Evolutionary conservation across 2,329 filamentous ascomycete species (phyloP).

Genomic region (Fusarium solani-melongenae): DNA sequence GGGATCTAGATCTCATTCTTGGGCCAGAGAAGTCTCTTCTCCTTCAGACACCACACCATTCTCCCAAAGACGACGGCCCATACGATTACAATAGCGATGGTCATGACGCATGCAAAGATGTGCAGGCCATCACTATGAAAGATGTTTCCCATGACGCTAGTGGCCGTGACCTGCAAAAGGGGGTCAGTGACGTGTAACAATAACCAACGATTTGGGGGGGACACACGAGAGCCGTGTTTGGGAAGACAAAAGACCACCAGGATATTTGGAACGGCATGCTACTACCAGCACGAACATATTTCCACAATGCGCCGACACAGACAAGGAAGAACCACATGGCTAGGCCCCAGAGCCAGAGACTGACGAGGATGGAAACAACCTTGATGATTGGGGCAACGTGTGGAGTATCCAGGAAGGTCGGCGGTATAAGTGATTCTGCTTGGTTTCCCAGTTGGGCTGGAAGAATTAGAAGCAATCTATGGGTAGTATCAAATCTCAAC

Average conservation of each 20-base stretch:
- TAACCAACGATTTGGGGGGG: not conserved
- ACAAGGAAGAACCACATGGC: constrained; percentile 88
- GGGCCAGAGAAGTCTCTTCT: constrained; percentile 80
- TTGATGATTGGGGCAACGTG: constrained; percentile 58
- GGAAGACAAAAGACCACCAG: constrained; percentile 87
- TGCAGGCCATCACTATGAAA: constrained; percentile 70
- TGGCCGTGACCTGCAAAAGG: constrained; percentile 68
- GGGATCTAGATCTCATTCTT: constrained; percentile 58
- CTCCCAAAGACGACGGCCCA: constrained; percentile 76
- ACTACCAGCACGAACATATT: constrained; percentile 66
- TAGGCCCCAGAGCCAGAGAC: constrained; percentile 86
- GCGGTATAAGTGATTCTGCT: constrained; percentile 55
- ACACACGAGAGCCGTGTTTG: constrained; percentile 75
- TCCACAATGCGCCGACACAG: constrained; percentile 79
- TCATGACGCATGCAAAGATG: constrained; percentile 75
- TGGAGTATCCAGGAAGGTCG: constrained; percentile 54
- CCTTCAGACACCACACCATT: constrained; percentile 76
- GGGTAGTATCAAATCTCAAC: not conserved
- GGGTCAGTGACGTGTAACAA: not conserved
- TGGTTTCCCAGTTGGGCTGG: constrained; percentile 59
- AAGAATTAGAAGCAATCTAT: constrained; percentile 4
- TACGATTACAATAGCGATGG: constrained; percentile 71
- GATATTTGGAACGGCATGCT: constrained; percentile 84
- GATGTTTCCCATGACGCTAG: constrained; percentile 74
- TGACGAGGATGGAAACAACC: constrained; percentile 68